A percentile compares a stretch with the other conserved stretches of the same genome.
phyloP scores from a whole-genome alignment of 2,329 filamentous ascomycete species.

The Coleophoma eucalyptorum region DNA sequence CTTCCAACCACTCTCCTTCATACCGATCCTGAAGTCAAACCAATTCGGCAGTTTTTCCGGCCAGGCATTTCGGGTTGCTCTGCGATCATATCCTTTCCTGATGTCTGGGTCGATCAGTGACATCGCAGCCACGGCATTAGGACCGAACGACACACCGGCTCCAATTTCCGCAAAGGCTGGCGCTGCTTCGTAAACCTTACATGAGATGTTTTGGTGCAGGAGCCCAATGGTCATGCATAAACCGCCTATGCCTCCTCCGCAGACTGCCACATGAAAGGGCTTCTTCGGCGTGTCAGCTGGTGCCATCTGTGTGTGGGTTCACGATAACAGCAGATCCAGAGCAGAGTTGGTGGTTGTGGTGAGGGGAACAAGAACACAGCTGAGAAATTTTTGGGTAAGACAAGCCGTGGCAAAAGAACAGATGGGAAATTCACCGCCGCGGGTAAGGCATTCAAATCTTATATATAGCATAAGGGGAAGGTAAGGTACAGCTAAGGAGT shows the following conservation, averaged over 20 bases:
- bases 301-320: not conserved
- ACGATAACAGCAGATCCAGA: too few species aligned
- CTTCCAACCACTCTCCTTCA: slow-evolving; percentile 17
- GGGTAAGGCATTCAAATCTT: too few species aligned
- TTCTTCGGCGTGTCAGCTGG: slow-evolving; percentile 11
- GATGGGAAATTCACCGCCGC: too few species aligned
- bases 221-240: slow-evolving; percentile 24
- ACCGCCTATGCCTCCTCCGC: slow-evolving; percentile 26
- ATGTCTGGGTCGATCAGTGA: slow-evolving; percentile 22
- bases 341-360: too few species aligned
- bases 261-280: slow-evolving; percentile 25
- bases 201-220: slow-evolving; percentile 21
- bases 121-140: slow-evolving; percentile 25
- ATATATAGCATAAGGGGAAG: too few species aligned
- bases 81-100: slow-evolving; percentile 17
- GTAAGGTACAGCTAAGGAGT: too few species aligned
- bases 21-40: slow-evolving; percentile 25
- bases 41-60: slow-evolving; percentile 18
- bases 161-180: slow-evolving; percentile 27
- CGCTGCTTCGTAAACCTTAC: slow-evolving; percentile 25
- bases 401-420: too few species aligned
- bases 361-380: too few species aligned
- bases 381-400: too few species aligned
- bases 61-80: slow-evolving; percentile 19
- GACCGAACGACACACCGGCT: slow-evolving; percentile 26